Base-by-base conservation (phyloP, 1,139 yeast species). In the Protomyces inouyei region DNA sequence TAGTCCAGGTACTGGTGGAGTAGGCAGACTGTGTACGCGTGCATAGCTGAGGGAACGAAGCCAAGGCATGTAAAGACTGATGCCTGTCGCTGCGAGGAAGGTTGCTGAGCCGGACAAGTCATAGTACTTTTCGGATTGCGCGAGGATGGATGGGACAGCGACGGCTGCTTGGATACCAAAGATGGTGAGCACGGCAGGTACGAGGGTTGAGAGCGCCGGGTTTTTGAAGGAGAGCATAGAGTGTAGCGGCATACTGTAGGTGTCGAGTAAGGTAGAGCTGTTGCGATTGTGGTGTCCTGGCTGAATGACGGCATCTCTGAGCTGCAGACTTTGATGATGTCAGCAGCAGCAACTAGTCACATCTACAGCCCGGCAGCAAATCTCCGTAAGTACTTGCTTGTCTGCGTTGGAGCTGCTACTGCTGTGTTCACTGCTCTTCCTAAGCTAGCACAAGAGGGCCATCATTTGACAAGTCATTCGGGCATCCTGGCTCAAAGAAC, bases 51-150 rank as follows among this genome's bases (percentile, higher is more conserved):
- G 45, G 14, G 64, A 43, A 23, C 64, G 64, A 14, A 60, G 45
- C 16, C 53, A 57, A n/a, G 64, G 64, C 25, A 55, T 16, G 43
- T 60, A 60, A 21, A 60, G 55, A 12, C 59, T 52, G 21, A 46
- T 18, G 32, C 59, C 64, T 8, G 64, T 60, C 36, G 59, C 54
- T 14, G 55, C 51, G 32, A 60, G 37, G 45, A 43, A 60, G 9
- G 64, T 55, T 16, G 46, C 53, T 1, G 60, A 54, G 10, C 64
- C 64, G 10, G 64, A 55, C 14, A 60, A 40, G 36, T 60, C 64
- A 55, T 60, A 60, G 51, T 16, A 60, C 43, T 55, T 57, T 21
- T 60, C 64, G 12, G 56, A 52, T 51, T 60, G 64, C 16, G 43
- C 40, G 40, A 55, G 16, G 32, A 60, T 55, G n/a, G 64, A 60